Conservation (phyloP, 331 rosid genomes). For the Rhamnella rubrinervis region DNA sequence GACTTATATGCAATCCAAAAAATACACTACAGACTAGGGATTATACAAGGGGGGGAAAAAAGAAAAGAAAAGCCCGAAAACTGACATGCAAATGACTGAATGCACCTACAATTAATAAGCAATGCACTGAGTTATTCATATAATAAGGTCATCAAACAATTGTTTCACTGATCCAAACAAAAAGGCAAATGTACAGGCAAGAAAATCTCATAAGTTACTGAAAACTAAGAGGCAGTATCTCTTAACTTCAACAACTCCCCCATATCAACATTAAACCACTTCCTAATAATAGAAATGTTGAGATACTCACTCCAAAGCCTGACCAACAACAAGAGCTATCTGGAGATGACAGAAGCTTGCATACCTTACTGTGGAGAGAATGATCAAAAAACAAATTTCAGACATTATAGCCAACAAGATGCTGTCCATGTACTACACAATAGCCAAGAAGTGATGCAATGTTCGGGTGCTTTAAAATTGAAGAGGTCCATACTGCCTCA, state of each 20-base stretch:
- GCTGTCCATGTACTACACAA: conserved; percentile 28
- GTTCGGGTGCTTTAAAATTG: no score
- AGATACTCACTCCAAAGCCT: no score
- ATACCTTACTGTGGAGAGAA: conserved; percentile 16
- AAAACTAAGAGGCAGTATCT: neutral
- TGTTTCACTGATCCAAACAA: no score
- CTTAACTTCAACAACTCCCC: no score
- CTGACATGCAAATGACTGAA: conserved; percentile 4
- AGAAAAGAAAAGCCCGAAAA: neutral
- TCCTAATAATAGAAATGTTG: neutral
- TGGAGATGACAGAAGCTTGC: no score
- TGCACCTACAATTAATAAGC: no score
- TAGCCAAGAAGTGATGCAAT: no score
- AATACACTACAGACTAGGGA: neutral
- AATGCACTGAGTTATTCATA: no score
- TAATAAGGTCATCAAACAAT: no score
- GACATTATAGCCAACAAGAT: conserved; percentile 60
- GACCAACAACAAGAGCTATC: neutral
- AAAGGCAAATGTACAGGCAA: no score
- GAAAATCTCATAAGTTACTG: neutral
- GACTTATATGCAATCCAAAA: neutral
- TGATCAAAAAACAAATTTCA: conserved; percentile 44
- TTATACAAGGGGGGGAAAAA: neutral
- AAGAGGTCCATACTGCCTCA: no score
- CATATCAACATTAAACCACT: no score